Base-by-base conservation (phyloP, 352 stramenopile genomes). In the Discostella stelligera region DNA sequence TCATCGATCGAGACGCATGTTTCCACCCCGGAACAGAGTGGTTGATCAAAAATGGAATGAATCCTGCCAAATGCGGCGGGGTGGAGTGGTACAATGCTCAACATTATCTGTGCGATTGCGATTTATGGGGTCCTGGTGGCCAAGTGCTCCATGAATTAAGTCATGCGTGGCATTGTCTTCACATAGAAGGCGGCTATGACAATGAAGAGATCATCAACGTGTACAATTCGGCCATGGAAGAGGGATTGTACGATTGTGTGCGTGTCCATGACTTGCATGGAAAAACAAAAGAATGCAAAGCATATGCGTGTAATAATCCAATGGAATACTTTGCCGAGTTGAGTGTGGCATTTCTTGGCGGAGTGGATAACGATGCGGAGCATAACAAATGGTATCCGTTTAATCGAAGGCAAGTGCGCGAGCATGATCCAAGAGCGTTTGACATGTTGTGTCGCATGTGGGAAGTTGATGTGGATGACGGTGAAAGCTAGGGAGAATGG, bases 241-340 rank as follows among this genome's bases (percentile, higher is more conserved):
- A 92, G 23, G 66, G 74, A 55, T 65, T 90, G 18, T 92, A 92
- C 59, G 80, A 92, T 41, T 79, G 58, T 37, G 87, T 92, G 1
- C 46, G 56, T 23, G 79, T 89, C 2, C 83, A 88, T 74, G 78
- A 75, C 37, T 44, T 60, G 52, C 52, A 41, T 59, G 52, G 10
- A 8, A 59, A 20, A 39, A 59, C 52, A 14, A 59, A 66, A n/a
- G 65, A 71, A n/a, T 75, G 73, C n/a, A 81, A 80, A 53, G 86
- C 84, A 11, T 92, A 92, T 76, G 86, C 86, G n/a, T 90, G 82
- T 67, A 77, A 58, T 0, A 85, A 92, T 79, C 25, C 32, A 46
- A 91, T 89, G 81, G 87, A 92, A 78, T 92, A 92, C 64, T 92
- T 90, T 79, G 87, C 87, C 0, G 84, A 92, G 52, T 66, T 92